These are phyloP conservation scores for Saccharomyces jurei DNA, from an alignment of 805 yeast genomes.

Conservation along the genomic window DNA sequence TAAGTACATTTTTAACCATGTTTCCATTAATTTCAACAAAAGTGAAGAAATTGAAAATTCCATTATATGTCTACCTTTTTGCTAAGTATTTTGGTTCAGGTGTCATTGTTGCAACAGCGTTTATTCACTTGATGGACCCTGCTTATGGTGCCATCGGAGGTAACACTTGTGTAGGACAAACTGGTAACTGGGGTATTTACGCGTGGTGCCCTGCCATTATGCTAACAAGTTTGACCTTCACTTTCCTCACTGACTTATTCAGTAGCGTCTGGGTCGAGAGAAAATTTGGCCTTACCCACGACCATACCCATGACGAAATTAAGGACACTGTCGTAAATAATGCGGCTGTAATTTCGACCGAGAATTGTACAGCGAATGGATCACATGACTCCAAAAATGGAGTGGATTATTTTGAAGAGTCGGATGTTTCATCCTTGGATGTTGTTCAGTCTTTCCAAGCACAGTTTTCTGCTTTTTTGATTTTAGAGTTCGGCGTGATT, in stretches of 20 bases:
- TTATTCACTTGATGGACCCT: conserved; percentile 65
- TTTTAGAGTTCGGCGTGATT: conserved; percentile 63
- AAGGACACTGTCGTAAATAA: conserved; percentile 9
- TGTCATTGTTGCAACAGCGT: conserved; percentile 74
- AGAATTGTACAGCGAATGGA: neutral
- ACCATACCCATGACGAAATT: conserved; percentile 19
- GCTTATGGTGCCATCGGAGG: conserved; percentile 47
- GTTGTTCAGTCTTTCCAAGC: conserved; percentile 6
- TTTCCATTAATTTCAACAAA: conserved; percentile 39
- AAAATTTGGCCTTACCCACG: conserved; percentile 27
- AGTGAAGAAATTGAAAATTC: conserved; percentile 34
- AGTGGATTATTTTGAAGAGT: neutral
- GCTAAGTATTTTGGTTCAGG: conserved; percentile 79
- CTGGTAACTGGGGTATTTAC: conserved; percentile 39
- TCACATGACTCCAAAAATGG: neutral
- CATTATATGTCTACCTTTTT: conserved; percentile 51
- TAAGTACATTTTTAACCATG: conserved; percentile 58
- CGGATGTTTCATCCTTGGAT: conserved; percentile 5
- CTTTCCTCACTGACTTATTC: conserved; percentile 37
- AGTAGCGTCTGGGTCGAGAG: conserved; percentile 35
- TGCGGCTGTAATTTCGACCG: neutral
- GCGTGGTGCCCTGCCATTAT: conserved; percentile 43
- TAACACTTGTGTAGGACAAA: conserved; percentile 33
- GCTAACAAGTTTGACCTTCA: conserved; percentile 32
- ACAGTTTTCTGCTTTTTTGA: conserved; percentile 38